Evolutionary conservation across 768 basidiomycete genomes (phyloP).

Genomic region (Termitomyces titanicus): DNA sequence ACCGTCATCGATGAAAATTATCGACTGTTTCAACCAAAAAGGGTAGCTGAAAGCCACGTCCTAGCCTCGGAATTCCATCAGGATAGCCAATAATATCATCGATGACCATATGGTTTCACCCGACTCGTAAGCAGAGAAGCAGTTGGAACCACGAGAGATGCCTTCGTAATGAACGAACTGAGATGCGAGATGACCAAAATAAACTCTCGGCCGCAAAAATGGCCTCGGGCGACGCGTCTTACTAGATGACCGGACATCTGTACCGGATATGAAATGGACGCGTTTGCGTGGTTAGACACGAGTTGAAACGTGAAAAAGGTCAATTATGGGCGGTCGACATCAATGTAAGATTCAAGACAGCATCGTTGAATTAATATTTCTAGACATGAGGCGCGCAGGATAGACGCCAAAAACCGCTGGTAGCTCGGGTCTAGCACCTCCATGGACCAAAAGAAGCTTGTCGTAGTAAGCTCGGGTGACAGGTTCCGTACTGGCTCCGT

Average conservation of each 20-base stretch:
- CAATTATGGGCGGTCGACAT: background rate
- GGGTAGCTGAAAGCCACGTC: conserved; percentile 1
- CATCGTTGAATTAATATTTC: background rate
- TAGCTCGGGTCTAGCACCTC: background rate
- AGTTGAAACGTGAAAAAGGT: conserved; percentile 8
- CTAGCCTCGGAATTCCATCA: background rate
- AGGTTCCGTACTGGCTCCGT: background rate
- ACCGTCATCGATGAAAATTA: conserved; percentile 5
- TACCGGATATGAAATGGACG: conserved; percentile 9
- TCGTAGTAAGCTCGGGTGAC: background rate
- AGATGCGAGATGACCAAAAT: conserved; percentile 1
- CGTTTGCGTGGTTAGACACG: conserved; percentile 6
- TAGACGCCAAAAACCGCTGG: background rate
- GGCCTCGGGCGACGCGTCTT: background rate
- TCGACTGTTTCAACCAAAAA: background rate
- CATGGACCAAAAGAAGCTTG: background rate
- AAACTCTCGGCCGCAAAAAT: background rate
- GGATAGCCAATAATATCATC: conserved; percentile 1
- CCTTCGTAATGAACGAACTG: background rate
- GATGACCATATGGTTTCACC: conserved; percentile 7
- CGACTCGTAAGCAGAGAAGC: background rate
- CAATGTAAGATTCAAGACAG: background rate
- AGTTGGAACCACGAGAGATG: background rate
- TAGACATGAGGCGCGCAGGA: too few relatives aligned
- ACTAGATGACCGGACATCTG: background rate